Percentiles rank a stretch among this genome's conserved stretches.
Conservation (phyloP, 208 protist genomes). For the Dictyostelium gargantuum region DNA sequence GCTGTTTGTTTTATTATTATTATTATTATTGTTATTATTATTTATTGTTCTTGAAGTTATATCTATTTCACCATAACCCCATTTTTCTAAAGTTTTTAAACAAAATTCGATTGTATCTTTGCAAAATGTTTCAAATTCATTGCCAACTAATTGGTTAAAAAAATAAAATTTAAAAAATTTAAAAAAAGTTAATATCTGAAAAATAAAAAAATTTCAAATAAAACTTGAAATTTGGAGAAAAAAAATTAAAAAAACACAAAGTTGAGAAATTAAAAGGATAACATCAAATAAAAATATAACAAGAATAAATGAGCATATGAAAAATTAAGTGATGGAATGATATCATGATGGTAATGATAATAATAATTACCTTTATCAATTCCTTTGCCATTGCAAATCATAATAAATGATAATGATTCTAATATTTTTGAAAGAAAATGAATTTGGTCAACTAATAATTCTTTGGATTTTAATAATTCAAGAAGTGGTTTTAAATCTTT, state of each 20-base stretch:
- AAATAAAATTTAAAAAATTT: not conserved
- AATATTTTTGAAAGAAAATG: not conserved
- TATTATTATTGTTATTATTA: not conserved
- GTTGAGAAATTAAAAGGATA: not conserved
- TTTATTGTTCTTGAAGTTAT: not conserved
- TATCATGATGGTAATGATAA: too few relatives aligned
- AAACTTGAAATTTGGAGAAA: not conserved
- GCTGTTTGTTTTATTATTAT: not conserved
- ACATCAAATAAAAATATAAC: not conserved
- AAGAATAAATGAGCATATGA: not conserved
- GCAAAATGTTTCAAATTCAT: constrained; percentile 6
- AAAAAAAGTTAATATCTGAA: not conserved
- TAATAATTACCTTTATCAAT: not conserved
- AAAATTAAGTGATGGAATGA: too few relatives aligned
- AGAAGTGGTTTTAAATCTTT: not conserved
- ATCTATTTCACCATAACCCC: constrained; percentile 1
- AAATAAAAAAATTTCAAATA: too few relatives aligned
- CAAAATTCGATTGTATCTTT: constrained; percentile 29
- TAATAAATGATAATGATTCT: constrained; percentile 5
- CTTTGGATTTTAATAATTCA: not conserved
- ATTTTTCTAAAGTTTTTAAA: constrained; percentile 14
- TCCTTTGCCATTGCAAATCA: not conserved
- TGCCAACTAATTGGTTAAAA: too few relatives aligned
- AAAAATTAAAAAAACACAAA: not conserved
- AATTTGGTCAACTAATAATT: not conserved